These are phyloP conservation scores for Cryphonectria parasitica DNA, from an alignment of 2,329 filamentous ascomycete species.

Conservation along the genomic window DNA sequence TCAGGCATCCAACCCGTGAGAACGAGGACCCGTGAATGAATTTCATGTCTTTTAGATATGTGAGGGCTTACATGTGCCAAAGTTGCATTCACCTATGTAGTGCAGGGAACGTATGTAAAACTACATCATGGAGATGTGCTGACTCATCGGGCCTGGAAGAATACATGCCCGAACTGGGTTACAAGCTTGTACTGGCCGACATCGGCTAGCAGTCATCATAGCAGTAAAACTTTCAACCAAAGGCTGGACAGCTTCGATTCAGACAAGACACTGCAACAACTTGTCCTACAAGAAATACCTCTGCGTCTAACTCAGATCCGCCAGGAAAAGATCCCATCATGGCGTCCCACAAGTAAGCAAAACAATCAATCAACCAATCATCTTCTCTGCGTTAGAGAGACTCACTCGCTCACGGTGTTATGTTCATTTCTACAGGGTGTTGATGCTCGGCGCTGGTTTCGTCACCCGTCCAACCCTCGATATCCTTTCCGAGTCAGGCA, in stretches of 20 bases:
- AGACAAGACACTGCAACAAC: background rate
- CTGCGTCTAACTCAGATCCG: background rate
- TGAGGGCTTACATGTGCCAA: too few relatives aligned
- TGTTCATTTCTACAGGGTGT: constrained; percentile 31
- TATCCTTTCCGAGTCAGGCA: constrained; percentile 60
- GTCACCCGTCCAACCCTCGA: constrained; percentile 68
- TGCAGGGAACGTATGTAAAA: background rate
- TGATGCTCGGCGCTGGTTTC: constrained; percentile 58
- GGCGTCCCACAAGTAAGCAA: constrained; percentile 11
- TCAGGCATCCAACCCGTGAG: too few relatives aligned
- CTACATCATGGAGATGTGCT: background rate
- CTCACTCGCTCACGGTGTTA: constrained; percentile 27
- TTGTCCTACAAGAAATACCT: background rate
- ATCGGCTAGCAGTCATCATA: background rate
- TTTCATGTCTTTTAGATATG: too few relatives aligned
- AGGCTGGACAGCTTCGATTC: background rate
- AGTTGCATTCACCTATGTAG: too few relatives aligned
- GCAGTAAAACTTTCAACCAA: background rate
- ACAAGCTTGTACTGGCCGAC: background rate
- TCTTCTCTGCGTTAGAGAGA: background rate
- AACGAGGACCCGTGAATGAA: too few relatives aligned
- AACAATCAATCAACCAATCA: background rate
- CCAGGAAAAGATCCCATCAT: background rate
- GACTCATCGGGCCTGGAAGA: background rate
- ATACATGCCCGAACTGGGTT: background rate